Evolutionary conservation across 2,329 filamentous ascomycete genomes (phyloP).

Genomic region (Aurifilum marmelostoma): DNA sequence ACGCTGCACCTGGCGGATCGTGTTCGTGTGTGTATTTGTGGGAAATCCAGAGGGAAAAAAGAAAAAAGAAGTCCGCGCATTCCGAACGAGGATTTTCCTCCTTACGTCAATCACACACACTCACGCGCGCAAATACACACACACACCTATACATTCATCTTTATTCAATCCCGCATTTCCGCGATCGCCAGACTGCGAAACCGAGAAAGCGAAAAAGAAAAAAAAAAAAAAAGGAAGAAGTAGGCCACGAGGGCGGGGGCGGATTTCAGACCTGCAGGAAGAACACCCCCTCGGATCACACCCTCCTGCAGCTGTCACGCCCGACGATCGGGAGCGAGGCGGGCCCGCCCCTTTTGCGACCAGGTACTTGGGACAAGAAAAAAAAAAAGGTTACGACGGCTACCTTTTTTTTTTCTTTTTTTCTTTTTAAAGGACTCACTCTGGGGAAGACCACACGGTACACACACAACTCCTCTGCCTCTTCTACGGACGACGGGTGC

Average conservation of each 20-base stretch:
- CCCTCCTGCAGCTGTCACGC: constrained; percentile 11
- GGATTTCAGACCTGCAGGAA: not conserved
- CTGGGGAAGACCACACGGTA: not conserved
- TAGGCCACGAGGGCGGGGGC: not conserved
- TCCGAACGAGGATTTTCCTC: not conserved
- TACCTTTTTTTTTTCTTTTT: not conserved
- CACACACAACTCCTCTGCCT: not conserved
- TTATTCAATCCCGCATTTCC: not conserved
- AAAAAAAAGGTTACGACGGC: not conserved
- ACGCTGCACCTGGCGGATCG: not conserved
- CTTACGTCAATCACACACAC: not conserved
- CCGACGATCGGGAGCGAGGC: constrained; percentile 13
- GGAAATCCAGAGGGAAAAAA: not conserved
- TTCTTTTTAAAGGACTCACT: not conserved
- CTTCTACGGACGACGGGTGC: not conserved
- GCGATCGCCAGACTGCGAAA: not conserved
- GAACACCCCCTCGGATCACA: constrained; percentile 1
- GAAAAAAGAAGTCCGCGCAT: not conserved
- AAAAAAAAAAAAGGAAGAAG: not conserved
- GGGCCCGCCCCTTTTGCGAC: not conserved
- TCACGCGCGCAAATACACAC: not conserved
- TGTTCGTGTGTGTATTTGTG: not conserved
- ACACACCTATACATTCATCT: not conserved
- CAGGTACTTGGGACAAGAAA: not conserved
- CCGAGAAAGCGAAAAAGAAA: too few species aligned